These are phyloP conservation scores for Stephanodiscus triporus DNA, from an alignment of 108 stramenopile species.

Conservation along the genomic window DNA sequence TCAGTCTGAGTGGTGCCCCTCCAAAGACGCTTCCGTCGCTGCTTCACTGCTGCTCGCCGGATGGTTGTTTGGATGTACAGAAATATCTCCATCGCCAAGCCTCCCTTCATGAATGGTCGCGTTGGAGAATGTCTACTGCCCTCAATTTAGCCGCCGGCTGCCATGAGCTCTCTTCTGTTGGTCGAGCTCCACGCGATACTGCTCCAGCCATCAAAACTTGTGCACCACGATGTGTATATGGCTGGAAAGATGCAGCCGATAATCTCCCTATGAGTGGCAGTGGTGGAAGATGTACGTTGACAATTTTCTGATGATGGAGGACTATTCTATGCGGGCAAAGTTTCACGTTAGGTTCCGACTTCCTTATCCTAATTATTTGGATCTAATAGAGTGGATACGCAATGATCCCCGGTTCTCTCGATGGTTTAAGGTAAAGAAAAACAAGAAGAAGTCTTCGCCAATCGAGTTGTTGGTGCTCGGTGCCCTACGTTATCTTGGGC, in stretches of 20 bases:
- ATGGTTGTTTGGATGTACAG: background rate
- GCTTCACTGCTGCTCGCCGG: background rate
- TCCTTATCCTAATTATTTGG: background rate
- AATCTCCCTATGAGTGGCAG: background rate
- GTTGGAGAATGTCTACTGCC: background rate
- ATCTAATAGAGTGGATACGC: background rate
- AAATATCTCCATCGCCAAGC: background rate
- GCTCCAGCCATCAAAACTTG: background rate
- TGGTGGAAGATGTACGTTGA: background rate
- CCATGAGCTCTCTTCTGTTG: background rate
- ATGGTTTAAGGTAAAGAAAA: background rate
- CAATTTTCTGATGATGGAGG: background rate
- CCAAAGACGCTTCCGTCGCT: background rate
- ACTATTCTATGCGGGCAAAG: background rate
- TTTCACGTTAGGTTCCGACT: background rate
- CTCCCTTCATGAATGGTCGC: no score
- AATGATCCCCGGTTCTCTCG: background rate
- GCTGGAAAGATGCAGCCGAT: background rate
- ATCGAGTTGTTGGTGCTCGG: conserved; percentile 2
- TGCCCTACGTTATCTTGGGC: conserved; percentile 1
- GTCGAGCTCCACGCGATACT: background rate
- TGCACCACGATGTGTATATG: background rate
- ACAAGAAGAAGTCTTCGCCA: background rate
- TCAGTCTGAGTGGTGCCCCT: no score
- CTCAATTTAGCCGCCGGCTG: background rate